These are phyloP conservation scores for Gloeostereum incarnatum DNA, from an alignment of 768 basidiomycete genomes.

Conservation along the genomic window DNA sequence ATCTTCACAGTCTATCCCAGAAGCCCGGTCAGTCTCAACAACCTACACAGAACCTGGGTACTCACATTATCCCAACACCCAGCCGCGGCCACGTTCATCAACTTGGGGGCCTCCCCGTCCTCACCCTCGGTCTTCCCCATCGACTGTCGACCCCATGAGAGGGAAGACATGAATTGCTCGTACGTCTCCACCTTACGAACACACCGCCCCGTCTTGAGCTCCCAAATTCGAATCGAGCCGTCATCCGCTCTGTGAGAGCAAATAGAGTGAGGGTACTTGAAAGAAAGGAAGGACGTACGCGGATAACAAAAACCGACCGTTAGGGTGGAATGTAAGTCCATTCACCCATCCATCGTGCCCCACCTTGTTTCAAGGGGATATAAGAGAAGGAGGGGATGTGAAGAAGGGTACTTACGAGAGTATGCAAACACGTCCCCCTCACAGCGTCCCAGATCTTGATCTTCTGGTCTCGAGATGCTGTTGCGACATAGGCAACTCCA, in stretches of 20 bases:
- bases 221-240: conserved; percentile 88
- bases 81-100: conserved; percentile 62
- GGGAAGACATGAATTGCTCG: conserved; percentile 71
- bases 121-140: conserved; percentile 28
- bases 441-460: conserved; percentile 88
- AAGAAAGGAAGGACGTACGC: no score
- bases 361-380: conserved; percentile 25
- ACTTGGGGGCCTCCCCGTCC: conserved; percentile 32
- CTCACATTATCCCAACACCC: conserved; percentile 50
- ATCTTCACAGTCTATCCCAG: conserved; percentile 38
- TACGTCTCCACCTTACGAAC: conserved; percentile 85
- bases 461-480: conserved; percentile 84
- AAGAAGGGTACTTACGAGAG: conserved; percentile 42
- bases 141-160: conserved; percentile 68
- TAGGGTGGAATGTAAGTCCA: conserved; percentile 82
- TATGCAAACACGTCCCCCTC: conserved; percentile 73
- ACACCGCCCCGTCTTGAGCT: conserved; percentile 76
- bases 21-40: neutral
- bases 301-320: conserved; percentile 84
- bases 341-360: conserved; percentile 92
- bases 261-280: no score
- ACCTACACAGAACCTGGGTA: neutral
- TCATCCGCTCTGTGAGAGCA: no score
- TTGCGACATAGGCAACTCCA: conserved; percentile 53
- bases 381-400: conserved; percentile 5